phyloP scores from a whole-genome alignment of 768 basidiomycete species.

The Lactifluus volemus region DNA sequence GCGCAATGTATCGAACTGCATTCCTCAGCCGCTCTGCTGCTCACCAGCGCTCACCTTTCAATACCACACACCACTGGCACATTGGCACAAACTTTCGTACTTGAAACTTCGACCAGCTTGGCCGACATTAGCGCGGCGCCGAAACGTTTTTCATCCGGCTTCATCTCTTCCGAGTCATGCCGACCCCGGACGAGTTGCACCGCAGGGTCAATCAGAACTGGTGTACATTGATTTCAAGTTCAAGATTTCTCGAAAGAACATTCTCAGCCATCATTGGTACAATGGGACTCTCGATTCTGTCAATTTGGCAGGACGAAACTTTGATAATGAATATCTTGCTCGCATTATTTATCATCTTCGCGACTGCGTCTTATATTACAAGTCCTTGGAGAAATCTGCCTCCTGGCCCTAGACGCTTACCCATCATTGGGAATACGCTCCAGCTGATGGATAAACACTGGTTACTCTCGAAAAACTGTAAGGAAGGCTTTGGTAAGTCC shows the following conservation, averaged over 20 bases:
- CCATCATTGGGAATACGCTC: not conserved
- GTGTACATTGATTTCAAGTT: no score
- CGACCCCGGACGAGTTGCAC: no score
- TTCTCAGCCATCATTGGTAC: not conserved
- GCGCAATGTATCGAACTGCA: no score
- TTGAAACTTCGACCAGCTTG: no score
- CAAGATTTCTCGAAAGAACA: not conserved
- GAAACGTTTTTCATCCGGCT: no score
- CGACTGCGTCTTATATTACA: not conserved
- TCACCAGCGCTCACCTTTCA: no score
- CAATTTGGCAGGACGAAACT: not conserved
- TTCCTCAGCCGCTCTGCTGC: no score
- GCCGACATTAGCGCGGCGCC: no score
- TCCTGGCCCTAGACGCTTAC: not conserved
- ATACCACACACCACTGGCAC: no score
- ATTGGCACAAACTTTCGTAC: no score
- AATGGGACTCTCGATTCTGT: not conserved
- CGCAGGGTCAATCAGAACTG: no score
- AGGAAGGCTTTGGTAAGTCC: not conserved
- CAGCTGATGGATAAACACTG: not conserved
- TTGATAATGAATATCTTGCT: not conserved
- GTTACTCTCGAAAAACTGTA: not conserved
- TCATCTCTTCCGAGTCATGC: no score
- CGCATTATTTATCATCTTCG: not conserved
- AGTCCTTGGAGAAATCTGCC: slow-evolving; percentile 5